These are phyloP conservation scores for Colletotrichum tropicale DNA, from an alignment of 2,329 filamentous ascomycete species.

Conservation along the genomic window DNA sequence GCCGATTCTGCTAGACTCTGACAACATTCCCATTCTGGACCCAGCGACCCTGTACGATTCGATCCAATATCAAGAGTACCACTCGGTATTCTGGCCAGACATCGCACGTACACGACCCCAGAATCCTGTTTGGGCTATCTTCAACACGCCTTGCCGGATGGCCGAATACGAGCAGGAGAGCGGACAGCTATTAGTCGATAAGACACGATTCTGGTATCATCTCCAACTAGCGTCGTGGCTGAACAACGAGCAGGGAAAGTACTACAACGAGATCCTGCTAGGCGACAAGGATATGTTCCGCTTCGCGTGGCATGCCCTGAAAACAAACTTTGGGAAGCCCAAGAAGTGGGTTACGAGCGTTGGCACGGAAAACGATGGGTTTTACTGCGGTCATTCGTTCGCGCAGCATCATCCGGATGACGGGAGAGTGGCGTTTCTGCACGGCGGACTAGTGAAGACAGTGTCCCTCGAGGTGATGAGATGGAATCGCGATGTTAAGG, in stretches of 20 bases:
- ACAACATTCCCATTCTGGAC: slow-evolving; percentile 3
- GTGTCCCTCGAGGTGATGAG: slow-evolving; percentile 1
- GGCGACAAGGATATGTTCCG: slow-evolving; percentile 18
- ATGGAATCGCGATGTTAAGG: slow-evolving; percentile 4
- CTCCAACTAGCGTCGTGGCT: slow-evolving; percentile 12
- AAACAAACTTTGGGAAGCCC: background rate
- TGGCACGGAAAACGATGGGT: slow-evolving; percentile 1
- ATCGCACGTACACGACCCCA: background rate
- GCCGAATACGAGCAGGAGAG: slow-evolving; percentile 11
- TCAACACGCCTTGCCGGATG: slow-evolving; percentile 9
- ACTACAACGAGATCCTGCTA: background rate
- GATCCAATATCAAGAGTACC: background rate
- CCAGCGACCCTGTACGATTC: background rate
- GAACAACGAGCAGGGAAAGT: slow-evolving; percentile 6
- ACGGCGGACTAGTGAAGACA: slow-evolving; percentile 8
- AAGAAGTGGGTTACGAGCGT: slow-evolving; percentile 7
- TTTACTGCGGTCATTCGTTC: slow-evolving; percentile 12
- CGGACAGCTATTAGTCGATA: slow-evolving; percentile 1
- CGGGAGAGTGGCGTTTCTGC: background rate
- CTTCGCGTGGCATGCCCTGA: slow-evolving; percentile 8
- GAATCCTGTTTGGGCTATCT: slow-evolving; percentile 3
- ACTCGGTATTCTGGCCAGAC: slow-evolving; percentile 8
- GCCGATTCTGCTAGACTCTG: background rate
- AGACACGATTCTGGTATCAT: slow-evolving; percentile 12
- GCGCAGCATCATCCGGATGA: slow-evolving; percentile 15